phyloP scores from a whole-genome alignment of 2,329 filamentous ascomycete species.

The Ophiostoma fasciatum region DNA sequence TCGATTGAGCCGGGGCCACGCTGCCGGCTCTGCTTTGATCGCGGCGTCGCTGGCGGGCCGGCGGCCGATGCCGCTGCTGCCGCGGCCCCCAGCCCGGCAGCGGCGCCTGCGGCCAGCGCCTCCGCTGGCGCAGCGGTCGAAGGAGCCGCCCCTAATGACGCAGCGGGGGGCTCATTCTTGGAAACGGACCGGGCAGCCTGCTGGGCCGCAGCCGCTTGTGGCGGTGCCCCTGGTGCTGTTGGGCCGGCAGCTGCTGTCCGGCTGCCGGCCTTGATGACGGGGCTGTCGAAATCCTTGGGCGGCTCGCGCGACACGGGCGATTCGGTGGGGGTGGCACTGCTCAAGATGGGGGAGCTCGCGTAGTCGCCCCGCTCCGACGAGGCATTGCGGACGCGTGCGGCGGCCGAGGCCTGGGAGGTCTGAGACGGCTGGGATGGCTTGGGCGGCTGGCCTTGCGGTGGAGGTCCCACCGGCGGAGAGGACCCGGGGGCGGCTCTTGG shows the following conservation, averaged over 20 bases:
- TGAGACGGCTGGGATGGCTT: constrained; percentile 31
- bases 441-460: constrained; percentile 39
- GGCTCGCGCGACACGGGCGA: constrained; percentile 29
- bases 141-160: too few species aligned
- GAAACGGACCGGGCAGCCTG: constrained; percentile 19
- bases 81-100: too few species aligned
- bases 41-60: constrained; percentile 9
- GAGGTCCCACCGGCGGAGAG: constrained; percentile 31
- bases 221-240: constrained; percentile 23
- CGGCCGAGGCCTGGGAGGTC: constrained; percentile 11
- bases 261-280: constrained; percentile 43
- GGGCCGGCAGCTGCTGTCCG: constrained; percentile 37
- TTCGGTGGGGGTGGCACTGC: constrained; percentile 19
- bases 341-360: constrained; percentile 21
- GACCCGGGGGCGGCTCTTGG: constrained; percentile 22
- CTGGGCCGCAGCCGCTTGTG: constrained; percentile 12
- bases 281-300: constrained; percentile 31
- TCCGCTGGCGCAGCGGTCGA: constrained; percentile 1
- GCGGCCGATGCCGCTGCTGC: constrained; percentile 11
- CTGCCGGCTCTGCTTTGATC: constrained; percentile 31
- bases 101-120: background rate
- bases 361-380: constrained; percentile 31
- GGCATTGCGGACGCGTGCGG: constrained; percentile 30
- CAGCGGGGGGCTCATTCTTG: too few species aligned
- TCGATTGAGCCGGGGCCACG: constrained; percentile 54